Base-by-base conservation (phyloP, 306 rosid species). In the Sechiopsis laciniata region DNA sequence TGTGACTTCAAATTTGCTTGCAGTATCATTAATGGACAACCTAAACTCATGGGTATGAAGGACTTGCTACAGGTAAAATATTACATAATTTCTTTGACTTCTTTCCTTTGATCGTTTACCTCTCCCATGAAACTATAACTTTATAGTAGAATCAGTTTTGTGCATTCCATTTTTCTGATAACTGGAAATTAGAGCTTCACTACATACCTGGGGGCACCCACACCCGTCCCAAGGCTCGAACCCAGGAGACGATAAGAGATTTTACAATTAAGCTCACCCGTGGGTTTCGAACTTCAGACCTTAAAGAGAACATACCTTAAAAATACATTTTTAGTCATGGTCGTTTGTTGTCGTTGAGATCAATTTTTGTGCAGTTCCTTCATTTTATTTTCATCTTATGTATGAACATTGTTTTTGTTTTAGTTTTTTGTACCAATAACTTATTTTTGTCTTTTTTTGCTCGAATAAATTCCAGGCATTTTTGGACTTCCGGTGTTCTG, bases 21-120 rank as follows among this genome's bases (percentile, higher is more conserved):
- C 32, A 94, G 99, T 57, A 91, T 94, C 74, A 89, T 87, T 69
- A 82, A 89, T 45, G 92, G 97, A 71, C 89, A 86, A 77, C 99
- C 99, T 60, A 91, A 85, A 77, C 89, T 61, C 72, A 89, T 91
- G 97, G 96, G 99, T 74, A 78, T 94, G 83, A 91, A 89, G 92
- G 95, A 91, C 76, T 72, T 91, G 52, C 83, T 91, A 64, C 90
- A 86, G 97, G 98, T 87, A 62, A 79, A 53, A 22, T 52, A 56
- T 26, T 58, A 37, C 65, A 26, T 40, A 59, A 72, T 72, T 37
- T 55, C 21, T 61, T 70, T 65, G 26, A 46, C 68, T 80, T 55
- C 75, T 82, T 55, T 46, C 26, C 57, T 46, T 76, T 20, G 42
- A 57, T 7, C 8, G 14, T 21, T 21, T 42, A 0, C 32, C 51